Conservation (phyloP, 371 early-diverging fungal species). For the Mortierella sp. region DNA sequence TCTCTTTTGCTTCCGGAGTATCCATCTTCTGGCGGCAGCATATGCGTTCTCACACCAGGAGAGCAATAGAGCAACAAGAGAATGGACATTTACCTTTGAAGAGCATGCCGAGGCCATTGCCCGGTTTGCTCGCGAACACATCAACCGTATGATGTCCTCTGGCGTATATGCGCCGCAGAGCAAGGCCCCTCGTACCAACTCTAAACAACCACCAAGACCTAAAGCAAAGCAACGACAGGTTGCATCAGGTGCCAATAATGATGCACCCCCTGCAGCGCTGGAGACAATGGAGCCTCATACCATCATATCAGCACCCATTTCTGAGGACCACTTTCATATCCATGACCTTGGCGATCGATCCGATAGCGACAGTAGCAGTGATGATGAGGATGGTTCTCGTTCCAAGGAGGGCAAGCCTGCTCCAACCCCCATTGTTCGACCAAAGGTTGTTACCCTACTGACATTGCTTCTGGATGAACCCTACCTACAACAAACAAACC, state of each 20-base stretch:
- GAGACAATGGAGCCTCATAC: neutral
- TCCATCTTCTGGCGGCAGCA: constrained; percentile 38
- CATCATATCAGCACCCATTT: neutral
- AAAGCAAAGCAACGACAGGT: neutral
- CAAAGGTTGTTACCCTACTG: constrained; percentile 31
- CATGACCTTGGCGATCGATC: neutral
- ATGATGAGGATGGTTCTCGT: neutral
- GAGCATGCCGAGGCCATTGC: constrained; percentile 47
- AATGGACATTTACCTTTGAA: constrained; percentile 38
- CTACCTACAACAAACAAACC: constrained; percentile 24
- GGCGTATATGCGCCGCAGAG: constrained; percentile 17
- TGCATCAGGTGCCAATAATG: neutral
- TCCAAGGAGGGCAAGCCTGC: neutral
- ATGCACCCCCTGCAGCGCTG: neutral
- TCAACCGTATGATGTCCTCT: constrained; percentile 51
- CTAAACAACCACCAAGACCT: neutral
- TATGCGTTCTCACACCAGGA: constrained; percentile 30
- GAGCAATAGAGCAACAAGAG: constrained; percentile 16
- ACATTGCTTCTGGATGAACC: constrained; percentile 39
- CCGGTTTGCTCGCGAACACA: constrained; percentile 44
- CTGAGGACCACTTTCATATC: neutral
- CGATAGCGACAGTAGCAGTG: neutral
- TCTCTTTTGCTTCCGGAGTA: constrained; percentile 37
- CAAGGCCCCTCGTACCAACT: too few relatives aligned
- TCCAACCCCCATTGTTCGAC: neutral